Conservation (phyloP, 164 flowering plant species). For the Cinnamomum chago region DNA sequence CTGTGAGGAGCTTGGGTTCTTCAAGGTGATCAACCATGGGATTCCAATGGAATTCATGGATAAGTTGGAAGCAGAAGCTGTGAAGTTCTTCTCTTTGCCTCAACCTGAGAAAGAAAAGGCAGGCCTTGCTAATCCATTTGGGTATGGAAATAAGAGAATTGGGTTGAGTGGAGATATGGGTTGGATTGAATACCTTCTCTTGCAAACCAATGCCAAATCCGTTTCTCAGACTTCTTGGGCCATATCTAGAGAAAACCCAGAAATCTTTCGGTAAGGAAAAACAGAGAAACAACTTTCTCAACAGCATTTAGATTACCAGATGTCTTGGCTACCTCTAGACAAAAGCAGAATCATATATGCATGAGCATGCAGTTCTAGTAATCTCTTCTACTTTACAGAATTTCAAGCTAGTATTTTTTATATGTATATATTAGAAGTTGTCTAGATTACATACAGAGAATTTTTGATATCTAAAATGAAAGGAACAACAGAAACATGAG, state of each 20-base stretch:
- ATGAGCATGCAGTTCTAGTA: neutral
- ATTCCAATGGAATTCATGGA: conserved; percentile 50
- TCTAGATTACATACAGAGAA: neutral
- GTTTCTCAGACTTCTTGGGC: conserved; percentile 22
- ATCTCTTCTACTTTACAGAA: neutral
- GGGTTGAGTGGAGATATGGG: conserved; percentile 93
- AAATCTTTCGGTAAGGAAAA: conserved; percentile 42
- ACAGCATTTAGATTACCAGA: neutral
- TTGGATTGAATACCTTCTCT: conserved; percentile 86
- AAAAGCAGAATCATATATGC: neutral
- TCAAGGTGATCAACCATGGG: conserved; percentile 75
- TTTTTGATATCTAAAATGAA: neutral
- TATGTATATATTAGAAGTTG: neutral
- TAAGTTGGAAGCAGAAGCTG: conserved; percentile 50
- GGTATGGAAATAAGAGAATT: conserved; percentile 75
- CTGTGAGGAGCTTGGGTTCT: conserved; percentile 78
- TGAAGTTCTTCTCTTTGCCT: conserved; percentile 55
- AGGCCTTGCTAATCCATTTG: conserved; percentile 71
- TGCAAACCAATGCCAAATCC: conserved; percentile 38
- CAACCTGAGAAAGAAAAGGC: conserved; percentile 57
- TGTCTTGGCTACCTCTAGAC: no score
- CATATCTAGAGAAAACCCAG: conserved; percentile 43
- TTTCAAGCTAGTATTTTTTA: neutral
- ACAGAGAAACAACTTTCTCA: neutral
- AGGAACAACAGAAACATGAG: neutral